Percentiles rank a stretch among this genome's conserved stretches.
phyloP scores from a whole-genome alignment of 202 grass and related monocot species.

The Bolboschoenoplectus hybrid region DNA sequence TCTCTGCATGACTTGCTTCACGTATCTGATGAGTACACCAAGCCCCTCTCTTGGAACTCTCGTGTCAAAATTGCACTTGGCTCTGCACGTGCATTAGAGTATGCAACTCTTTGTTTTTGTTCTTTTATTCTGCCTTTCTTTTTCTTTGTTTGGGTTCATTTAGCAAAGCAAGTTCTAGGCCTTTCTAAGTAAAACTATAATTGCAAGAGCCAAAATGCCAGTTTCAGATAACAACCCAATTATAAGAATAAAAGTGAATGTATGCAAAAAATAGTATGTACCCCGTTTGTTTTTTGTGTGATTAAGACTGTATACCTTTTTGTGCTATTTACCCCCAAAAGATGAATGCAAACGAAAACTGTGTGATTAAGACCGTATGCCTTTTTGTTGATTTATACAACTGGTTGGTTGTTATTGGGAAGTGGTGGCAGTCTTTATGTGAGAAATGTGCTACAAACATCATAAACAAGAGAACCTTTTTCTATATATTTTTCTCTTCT shows the following conservation, averaged over 20 bases:
- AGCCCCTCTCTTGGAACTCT: conserved; percentile 83
- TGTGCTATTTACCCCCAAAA: neutral
- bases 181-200: neutral
- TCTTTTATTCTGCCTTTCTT: neutral
- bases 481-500: neutral
- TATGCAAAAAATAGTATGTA: neutral
- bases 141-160: conserved; percentile 5
- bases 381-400: neutral
- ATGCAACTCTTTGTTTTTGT: conserved; percentile 40
- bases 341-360: neutral
- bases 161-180: neutral
- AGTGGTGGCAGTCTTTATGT: neutral
- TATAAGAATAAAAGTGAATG: neutral
- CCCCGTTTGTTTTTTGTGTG: neutral
- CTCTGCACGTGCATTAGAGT: conserved; percentile 88
- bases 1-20: conserved; percentile 90
- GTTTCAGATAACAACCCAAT: neutral
- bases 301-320: neutral
- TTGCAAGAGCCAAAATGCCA: neutral
- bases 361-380: neutral
- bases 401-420: neutral
- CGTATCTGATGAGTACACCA: conserved; percentile 69
- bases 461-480: neutral
- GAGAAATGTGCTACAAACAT: neutral
- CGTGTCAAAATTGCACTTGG: conserved; percentile 91